Conservation (phyloP, 257 asterid species). For the Salvia rosmarinus region DNA sequence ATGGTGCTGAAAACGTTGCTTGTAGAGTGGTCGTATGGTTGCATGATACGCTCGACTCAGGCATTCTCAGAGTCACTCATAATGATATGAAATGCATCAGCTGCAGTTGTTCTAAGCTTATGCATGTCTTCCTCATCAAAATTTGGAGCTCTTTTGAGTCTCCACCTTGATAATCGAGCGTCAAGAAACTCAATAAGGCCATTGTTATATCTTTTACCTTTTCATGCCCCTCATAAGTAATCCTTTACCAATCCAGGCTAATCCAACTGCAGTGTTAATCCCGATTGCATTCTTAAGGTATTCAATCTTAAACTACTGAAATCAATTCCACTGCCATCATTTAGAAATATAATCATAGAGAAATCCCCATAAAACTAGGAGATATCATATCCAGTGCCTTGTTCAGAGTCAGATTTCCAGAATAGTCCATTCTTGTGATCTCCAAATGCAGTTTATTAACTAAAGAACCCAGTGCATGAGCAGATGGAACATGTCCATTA, state of each 20-base stretch:
- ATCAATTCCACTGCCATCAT: conserved; percentile 46
- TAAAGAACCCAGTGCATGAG: conserved; percentile 95
- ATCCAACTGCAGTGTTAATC: conserved; percentile 60
- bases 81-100: conserved; percentile 84
- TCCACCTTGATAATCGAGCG: conserved; percentile 43
- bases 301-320: conserved; percentile 47
- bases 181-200: conserved; percentile 66
- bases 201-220: conserved; percentile 69
- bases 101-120: conserved; percentile 69
- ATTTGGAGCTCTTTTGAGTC: conserved; percentile 38
- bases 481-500: conserved; percentile 80
- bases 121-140: conserved; percentile 49
- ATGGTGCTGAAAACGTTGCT: conserved; percentile 87
- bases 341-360: conserved; percentile 31
- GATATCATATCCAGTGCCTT: conserved; percentile 65
- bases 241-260: conserved; percentile 98
- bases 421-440: conserved; percentile 37
- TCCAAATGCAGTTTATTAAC: conserved; percentile 84
- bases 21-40: conserved; percentile 78
- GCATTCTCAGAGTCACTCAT: conserved; percentile 86
- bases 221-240: conserved; percentile 95
- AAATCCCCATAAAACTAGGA: conserved; percentile 45
- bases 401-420: conserved; percentile 50
- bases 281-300: conserved; percentile 37
- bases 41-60: conserved; percentile 78